Evolutionary conservation across 169 alveolate genomes (phyloP).

Genomic region (Cryptosporidium parvum): DNA sequence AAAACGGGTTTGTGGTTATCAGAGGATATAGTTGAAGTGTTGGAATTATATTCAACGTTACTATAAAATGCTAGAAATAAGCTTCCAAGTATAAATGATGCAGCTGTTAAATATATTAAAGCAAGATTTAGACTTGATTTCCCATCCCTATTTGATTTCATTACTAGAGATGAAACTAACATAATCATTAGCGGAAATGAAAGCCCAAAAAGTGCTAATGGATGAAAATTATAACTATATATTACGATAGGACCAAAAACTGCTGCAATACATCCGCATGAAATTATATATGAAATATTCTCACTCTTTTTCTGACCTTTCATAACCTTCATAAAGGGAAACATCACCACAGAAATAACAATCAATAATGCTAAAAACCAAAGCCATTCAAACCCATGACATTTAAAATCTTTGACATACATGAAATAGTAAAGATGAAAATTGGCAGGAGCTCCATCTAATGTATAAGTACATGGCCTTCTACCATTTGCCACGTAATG

Average conservation of each 20-base stretch:
- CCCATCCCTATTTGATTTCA: not conserved
- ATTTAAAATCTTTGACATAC: slow-evolving; percentile 45
- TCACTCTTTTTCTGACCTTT: slow-evolving; percentile 19
- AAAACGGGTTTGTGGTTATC: not conserved
- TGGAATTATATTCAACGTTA: slow-evolving; percentile 32
- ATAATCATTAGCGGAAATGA: slow-evolving; percentile 52
- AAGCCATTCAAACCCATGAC: slow-evolving; percentile 75
- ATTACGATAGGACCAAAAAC: slow-evolving; percentile 48
- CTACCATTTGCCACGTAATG: slow-evolving; percentile 69
- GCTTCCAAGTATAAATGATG: slow-evolving; percentile 57
- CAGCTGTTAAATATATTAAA: slow-evolving; percentile 39
- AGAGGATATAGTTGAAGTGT: not conserved
- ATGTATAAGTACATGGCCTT: slow-evolving; percentile 48
- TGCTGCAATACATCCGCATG: slow-evolving; percentile 13
- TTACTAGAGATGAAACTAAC: slow-evolving; percentile 29
- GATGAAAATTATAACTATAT: slow-evolving; percentile 67
- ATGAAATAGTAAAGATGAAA: slow-evolving; percentile 13
- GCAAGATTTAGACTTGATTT: slow-evolving; percentile 5
- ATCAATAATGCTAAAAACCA: slow-evolving; percentile 57
- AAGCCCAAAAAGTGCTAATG: slow-evolving; percentile 58
- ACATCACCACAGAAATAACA: slow-evolving; percentile 20
- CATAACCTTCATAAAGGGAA: slow-evolving; percentile 38
- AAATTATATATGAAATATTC: slow-evolving; percentile 6
- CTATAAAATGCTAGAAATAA: slow-evolving; percentile 55
- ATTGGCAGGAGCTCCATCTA: not conserved